These are phyloP conservation scores for Laetiporus sulphureus DNA, from an alignment of 1,284 basidiomycete species.

Conservation along the genomic window DNA sequence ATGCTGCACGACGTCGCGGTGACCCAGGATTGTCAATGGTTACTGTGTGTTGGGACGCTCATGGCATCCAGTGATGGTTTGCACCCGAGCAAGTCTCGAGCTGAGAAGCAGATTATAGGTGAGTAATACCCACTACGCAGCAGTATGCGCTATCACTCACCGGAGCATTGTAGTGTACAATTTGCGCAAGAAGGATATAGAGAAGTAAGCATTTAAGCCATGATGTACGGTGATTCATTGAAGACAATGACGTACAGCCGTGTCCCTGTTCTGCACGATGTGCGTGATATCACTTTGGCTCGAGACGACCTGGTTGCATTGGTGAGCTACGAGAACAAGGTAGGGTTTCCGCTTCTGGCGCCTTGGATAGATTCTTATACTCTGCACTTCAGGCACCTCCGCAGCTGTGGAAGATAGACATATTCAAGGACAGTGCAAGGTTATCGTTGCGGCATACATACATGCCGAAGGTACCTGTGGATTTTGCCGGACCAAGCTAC, in stretches of 20 bases:
- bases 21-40: slow-evolving; percentile 55
- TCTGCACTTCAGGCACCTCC: slow-evolving; percentile 79
- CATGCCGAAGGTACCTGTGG: slow-evolving; percentile 59
- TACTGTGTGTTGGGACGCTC: slow-evolving; percentile 68
- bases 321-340: slow-evolving; percentile 71
- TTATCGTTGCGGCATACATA: slow-evolving; percentile 61
- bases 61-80: slow-evolving; percentile 55
- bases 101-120: slow-evolving; percentile 75
- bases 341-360: no score
- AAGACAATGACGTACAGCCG: slow-evolving; percentile 35
- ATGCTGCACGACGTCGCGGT: slow-evolving; percentile 69
- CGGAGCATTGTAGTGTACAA: slow-evolving; percentile 52
- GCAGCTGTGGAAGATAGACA: slow-evolving; percentile 71
- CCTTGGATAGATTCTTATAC: no score
- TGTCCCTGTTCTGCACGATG: slow-evolving; percentile 74
- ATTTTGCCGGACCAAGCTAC: slow-evolving; percentile 74
- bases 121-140: slow-evolving; percentile 18
- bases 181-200: slow-evolving; percentile 51
- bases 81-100: slow-evolving; percentile 65
- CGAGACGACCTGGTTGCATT: slow-evolving; percentile 56
- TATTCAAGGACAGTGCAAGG: slow-evolving; percentile 45
- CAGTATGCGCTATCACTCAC: background rate
- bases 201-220: slow-evolving; percentile 45
- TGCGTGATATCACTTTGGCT: slow-evolving; percentile 65
- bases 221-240: background rate